Conservation (phyloP, 164 flowering plant genomes). For the Stephania japonica region DNA sequence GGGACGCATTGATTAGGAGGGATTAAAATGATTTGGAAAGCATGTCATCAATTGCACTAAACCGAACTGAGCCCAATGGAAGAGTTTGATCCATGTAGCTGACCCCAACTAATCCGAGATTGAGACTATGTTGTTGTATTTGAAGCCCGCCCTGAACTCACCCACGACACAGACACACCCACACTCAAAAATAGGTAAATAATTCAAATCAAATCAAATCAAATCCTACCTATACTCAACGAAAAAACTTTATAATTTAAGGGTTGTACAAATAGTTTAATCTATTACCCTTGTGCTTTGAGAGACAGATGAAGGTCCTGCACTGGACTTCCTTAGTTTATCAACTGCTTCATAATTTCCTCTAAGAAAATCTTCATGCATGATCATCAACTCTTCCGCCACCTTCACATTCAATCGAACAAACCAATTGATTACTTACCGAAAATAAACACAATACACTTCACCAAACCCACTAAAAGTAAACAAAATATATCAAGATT, state of each 20-base stretch:
- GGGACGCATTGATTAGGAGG: too few species aligned
- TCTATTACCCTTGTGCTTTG: slow-evolving; percentile 17
- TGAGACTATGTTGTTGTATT: too few species aligned
- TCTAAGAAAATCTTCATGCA: slow-evolving; percentile 68
- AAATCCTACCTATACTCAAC: too few species aligned
- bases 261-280: neutral
- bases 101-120: too few species aligned
- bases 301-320: slow-evolving; percentile 13
- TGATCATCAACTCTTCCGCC: slow-evolving; percentile 52
- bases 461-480: neutral
- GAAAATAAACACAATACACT: neutral
- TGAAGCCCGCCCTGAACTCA: too few species aligned
- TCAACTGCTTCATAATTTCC: slow-evolving; percentile 40
- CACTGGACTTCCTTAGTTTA: slow-evolving; percentile 19
- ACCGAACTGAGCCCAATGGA: too few species aligned
- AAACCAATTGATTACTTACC: neutral
- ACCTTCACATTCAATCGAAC: slow-evolving; percentile 28
- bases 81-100: too few species aligned
- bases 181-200: too few species aligned
- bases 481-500: neutral
- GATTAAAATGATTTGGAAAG: too few species aligned
- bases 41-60: too few species aligned
- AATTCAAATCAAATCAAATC: too few species aligned
- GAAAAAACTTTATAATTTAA: neutral
- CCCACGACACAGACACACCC: too few species aligned